phyloP scores from a whole-genome alignment of 2,329 filamentous ascomycete genomes.

The Emmonsiellopsis sp. region DNA sequence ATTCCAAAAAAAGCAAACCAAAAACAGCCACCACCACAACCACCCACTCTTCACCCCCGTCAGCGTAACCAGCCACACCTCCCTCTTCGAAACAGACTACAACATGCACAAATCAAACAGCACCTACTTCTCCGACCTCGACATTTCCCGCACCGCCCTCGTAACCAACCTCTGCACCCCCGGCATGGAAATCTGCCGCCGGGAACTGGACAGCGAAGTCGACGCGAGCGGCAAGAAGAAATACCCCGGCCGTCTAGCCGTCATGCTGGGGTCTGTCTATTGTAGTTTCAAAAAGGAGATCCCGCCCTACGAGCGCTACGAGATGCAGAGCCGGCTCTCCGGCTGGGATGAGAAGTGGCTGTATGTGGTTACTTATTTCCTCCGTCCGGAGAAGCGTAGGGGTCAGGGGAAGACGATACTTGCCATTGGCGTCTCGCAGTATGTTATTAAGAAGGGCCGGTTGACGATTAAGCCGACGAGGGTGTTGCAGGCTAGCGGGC shows the following conservation, averaged over 20 bases:
- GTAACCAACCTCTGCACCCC: conserved; percentile 59
- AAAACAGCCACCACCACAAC: conserved; percentile 27
- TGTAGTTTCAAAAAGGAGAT: conserved; percentile 70
- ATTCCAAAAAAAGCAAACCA: conserved; percentile 23
- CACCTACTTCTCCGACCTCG: conserved; percentile 82
- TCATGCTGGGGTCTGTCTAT: conserved; percentile 64
- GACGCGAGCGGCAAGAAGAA: conserved; percentile 39
- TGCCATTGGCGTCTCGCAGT: conserved; percentile 67
- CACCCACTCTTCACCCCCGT: conserved; percentile 65
- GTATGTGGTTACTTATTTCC: conserved; percentile 66
- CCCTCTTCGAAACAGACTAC: conserved; percentile 73
- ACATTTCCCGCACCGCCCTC: conserved; percentile 72
- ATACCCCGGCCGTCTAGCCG: conserved; percentile 41
- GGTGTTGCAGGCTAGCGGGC: conserved; percentile 59
- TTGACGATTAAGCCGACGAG: conserved; percentile 77
- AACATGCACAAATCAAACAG: conserved; percentile 76
- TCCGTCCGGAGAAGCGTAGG: conserved; percentile 42
- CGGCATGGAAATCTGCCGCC: conserved; percentile 45
- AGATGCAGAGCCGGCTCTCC: conserved; percentile 64
- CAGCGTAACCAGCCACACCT: conserved; percentile 57
- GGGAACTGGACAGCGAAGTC: conserved; percentile 44
- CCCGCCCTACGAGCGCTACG: conserved; percentile 57
- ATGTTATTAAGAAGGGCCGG: conserved; percentile 72
- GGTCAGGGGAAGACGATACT: conserved; percentile 55
- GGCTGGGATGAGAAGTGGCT: conserved; percentile 77